phyloP scores from a whole-genome alignment of 2,329 filamentous ascomycete species.

The Fusarium begoniae region DNA sequence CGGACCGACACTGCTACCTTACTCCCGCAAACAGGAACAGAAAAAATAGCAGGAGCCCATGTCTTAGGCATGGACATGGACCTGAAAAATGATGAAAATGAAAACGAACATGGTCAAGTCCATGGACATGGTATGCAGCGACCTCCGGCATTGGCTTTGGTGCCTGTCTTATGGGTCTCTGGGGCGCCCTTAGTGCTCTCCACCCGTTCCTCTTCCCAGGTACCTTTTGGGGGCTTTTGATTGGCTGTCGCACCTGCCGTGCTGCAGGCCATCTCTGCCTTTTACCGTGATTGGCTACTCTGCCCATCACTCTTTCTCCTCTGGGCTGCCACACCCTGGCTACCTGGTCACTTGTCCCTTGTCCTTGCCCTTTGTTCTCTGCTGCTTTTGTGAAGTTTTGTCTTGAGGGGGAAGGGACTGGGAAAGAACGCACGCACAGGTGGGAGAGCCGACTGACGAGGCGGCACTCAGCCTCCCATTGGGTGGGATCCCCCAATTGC shows the following conservation, averaged over 20 bases:
- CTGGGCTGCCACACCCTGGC: background rate
- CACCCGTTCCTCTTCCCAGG: conserved; percentile 30
- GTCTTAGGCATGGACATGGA: conserved; percentile 6
- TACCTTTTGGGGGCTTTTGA: conserved; percentile 8
- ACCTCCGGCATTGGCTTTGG: conserved; percentile 37
- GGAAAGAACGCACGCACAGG: background rate
- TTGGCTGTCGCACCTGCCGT: conserved; percentile 23
- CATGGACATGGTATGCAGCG: conserved; percentile 32
- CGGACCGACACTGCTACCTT: background rate
- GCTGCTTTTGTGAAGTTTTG: background rate
- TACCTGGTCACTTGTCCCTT: background rate
- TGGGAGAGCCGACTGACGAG: conserved; percentile 28
- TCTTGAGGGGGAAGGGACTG: background rate
- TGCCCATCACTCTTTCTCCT: background rate
- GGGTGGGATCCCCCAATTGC: conserved; percentile 30
- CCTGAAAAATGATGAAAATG: conserved; percentile 10
- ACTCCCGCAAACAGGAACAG: background rate
- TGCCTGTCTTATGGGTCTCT: conserved; percentile 32
- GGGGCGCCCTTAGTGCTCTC: conserved; percentile 17
- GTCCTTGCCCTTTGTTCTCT: background rate
- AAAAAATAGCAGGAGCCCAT: conserved; percentile 3
- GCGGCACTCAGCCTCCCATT: conserved; percentile 29
- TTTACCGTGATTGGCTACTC: conserved; percentile 19
- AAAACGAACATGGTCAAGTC: conserved; percentile 17
- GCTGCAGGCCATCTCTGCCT: conserved; percentile 32